Percentiles rank a stretch among this genome's conserved stretches.
These are phyloP conservation scores for Collybia nuda DNA, from an alignment of 768 basidiomycete genomes.

Conservation along the genomic window DNA sequence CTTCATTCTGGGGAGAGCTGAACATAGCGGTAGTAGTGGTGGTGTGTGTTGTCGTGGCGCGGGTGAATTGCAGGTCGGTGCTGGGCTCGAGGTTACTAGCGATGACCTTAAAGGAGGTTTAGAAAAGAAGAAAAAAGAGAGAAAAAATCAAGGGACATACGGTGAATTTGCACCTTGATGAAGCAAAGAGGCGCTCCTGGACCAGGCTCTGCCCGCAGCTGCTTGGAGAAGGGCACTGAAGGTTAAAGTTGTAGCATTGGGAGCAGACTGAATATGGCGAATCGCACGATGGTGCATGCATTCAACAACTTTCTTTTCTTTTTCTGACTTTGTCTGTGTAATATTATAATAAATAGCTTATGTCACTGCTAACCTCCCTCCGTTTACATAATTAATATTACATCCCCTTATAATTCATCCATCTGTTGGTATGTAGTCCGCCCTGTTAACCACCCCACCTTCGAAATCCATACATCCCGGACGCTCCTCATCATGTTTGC, in stretches of 20 bases:
- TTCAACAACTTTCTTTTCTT: conserved; percentile 20
- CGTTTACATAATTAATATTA: conserved; percentile 6
- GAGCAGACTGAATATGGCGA: conserved; percentile 28
- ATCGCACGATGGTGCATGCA: conserved; percentile 51
- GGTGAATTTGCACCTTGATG: background rate
- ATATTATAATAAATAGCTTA: background rate
- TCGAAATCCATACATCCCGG: conserved; percentile 66
- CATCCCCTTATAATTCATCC: conserved; percentile 24
- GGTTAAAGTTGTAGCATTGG: conserved; percentile 20
- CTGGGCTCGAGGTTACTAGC: no score
- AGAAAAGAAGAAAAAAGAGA: background rate
- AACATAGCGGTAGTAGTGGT: no score
- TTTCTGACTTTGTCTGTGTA: background rate
- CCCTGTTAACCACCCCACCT: conserved; percentile 80
- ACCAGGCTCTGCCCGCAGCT: conserved; percentile 53
- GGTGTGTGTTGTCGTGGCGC: no score
- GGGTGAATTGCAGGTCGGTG: no score
- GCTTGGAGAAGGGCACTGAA: conserved; percentile 43
- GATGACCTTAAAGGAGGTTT: background rate
- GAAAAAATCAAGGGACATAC: no score
- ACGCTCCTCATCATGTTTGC: conserved; percentile 35
- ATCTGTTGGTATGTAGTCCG: conserved; percentile 34
- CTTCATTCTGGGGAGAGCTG: background rate
- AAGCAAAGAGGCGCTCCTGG: conserved; percentile 21
- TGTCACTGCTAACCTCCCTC: background rate